Evolutionary conservation across 306 rosid species (phyloP), one percentile per base, ranked within the genome.

Genomic region (Vicia sativa): DNA sequence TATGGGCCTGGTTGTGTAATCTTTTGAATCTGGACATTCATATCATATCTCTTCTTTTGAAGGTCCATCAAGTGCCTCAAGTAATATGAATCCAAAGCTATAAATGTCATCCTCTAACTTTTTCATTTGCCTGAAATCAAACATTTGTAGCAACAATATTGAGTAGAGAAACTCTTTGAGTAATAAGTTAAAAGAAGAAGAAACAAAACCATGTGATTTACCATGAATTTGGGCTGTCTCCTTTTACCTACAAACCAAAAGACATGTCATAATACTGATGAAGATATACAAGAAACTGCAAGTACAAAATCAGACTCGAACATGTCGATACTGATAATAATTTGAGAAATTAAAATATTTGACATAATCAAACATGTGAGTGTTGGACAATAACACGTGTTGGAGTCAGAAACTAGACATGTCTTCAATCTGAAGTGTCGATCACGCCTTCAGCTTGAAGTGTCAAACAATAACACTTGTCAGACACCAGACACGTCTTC

Each of bases 61-160:
- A 79, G 95, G 67, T 74, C 96, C 91, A 73, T 82, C 85, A 9
- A 95, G 83, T 65, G 95, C 88, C 62, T 95, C 96, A 0, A 95
- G 85, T 57, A 95, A 38, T 74, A 95, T 84, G 74, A 85, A 88
- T 73, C 97, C 99, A 29, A 90, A 95, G 90, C 95, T 82, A 77
- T 89, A 87, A 52, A 90, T 74, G 73, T 95, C 99, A 81, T 95
- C 97, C 68, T 88, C 90, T 81, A 90, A 71, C 48, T 69, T 90
- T 71, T 61, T 80, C 95, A 79, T 82, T 80, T 85, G 90, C 97
- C 99, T 95, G 92, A 86, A 76, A 59, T 67, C 14, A 57, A 62
- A 38, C 15, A 70, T 34, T 62, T 42, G 71, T n/a, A n/a, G n/a
- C n/a, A n/a, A n/a, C n/a, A n/a, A n/a, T n/a, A n/a, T n/a, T n/a